These are phyloP conservation scores for Xerocomus minutiporus DNA, from an alignment of 1,284 basidiomycete species.

Conservation along the genomic window DNA sequence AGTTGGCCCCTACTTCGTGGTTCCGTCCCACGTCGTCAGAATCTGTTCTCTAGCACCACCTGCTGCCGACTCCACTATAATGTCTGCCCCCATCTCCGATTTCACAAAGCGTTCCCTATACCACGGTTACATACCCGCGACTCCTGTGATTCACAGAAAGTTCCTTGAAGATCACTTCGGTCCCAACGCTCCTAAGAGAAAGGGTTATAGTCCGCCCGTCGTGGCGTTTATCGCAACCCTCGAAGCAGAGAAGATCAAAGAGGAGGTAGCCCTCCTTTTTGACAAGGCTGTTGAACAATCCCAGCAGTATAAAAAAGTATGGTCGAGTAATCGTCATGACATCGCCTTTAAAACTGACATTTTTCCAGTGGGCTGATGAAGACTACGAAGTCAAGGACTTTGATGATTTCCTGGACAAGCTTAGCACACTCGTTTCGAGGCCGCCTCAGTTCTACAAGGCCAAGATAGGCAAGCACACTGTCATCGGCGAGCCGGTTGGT, in stretches of 20 bases:
- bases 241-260: not conserved
- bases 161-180: not conserved
- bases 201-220: not conserved
- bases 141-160: not conserved
- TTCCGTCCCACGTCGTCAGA: not conserved
- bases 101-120: not conserved
- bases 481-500: slow-evolving; percentile 18
- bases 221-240: not conserved
- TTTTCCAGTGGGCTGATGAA: not conserved
- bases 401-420: not conserved
- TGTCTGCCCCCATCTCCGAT: not conserved
- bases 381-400: not conserved
- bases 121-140: not conserved
- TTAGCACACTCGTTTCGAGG: not conserved
- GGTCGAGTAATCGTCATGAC: not conserved
- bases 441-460: not conserved
- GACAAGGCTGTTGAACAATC: not conserved
- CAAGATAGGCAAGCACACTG: not conserved
- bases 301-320: not conserved
- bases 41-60: not conserved
- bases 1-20: not conserved
- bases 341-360: not conserved
- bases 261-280: not conserved
- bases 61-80: not conserved
- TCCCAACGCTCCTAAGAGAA: not conserved